Conservation (phyloP, 2,329 filamentous ascomycete species). For the Cladosporium cucumerinum region DNA sequence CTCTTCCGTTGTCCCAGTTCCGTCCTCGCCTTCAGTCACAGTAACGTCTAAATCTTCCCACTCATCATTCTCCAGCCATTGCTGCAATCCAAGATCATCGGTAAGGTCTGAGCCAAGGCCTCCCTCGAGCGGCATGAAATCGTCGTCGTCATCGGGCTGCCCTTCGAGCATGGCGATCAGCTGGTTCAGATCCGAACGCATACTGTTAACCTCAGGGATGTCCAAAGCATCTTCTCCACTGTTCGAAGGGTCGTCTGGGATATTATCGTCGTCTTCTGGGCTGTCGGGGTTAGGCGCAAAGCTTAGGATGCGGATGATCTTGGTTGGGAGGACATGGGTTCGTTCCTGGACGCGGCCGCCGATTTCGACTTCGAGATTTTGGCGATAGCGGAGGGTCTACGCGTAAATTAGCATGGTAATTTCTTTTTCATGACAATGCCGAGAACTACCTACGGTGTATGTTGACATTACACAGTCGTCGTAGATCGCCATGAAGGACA, state of each 20-base stretch:
- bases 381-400: constrained; percentile 20
- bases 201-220: background rate
- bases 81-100: constrained; percentile 11
- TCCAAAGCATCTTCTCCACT: background rate
- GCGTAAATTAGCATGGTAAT: background rate
- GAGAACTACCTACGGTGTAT: constrained; percentile 35
- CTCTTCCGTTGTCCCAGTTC: background rate
- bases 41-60: constrained; percentile 12
- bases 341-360: constrained; percentile 16
- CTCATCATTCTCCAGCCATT: constrained; percentile 12
- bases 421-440: background rate
- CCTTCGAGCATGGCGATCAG: constrained; percentile 18
- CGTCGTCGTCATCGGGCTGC: constrained; percentile 6
- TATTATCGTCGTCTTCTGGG: constrained; percentile 4
- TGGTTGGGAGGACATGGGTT: constrained; percentile 39
- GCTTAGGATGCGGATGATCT: constrained; percentile 40
- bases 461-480: constrained; percentile 49
- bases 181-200: constrained; percentile 17
- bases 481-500: constrained; percentile 48
- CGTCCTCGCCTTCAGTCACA: background rate
- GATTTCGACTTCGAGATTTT: constrained; percentile 23
- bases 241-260: background rate
- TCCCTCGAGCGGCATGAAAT: background rate
- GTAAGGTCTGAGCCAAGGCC: background rate
- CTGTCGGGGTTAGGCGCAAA: constrained; percentile 31